Evolutionary conservation across 495 filamentous ascomycete species (phyloP), one percentile per base, ranked within the genome.

Genomic region (Penicillium arizonense): DNA sequence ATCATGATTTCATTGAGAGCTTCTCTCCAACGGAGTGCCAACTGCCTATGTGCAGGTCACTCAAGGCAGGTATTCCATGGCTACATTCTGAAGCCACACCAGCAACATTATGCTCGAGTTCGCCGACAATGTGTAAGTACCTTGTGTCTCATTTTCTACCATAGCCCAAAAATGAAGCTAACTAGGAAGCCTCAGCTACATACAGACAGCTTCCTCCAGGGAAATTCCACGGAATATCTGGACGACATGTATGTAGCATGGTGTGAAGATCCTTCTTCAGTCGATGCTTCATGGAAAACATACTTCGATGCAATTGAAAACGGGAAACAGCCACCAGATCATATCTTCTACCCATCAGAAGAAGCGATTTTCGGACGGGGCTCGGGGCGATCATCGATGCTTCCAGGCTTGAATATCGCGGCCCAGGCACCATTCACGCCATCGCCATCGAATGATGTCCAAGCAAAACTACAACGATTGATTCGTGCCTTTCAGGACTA

Each of bases 221-320:
- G 91, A 44, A 93, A 85, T 72, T 84, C 89, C 38, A 90, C 91
- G 59, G 92, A 91, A 67, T 95, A 96, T 74, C 86, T 96, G 67
- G 90, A 96, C 68, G 89, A 91, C 76, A 92, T 96, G 91, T 96
- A 95, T 70, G 76, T 91, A 71, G 77, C 85, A 64, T 96, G 90
- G 91, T 90, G 90, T 69, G 75, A 86, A 55, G 87, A 96, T 57
- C 90, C 90, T 14, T 74, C 80, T 54, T 91, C 86, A 68, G 91
- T 96, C 35, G 90, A 96, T 68, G 73, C 89, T 50, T 96, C 91
- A 67, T 96, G 91, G 90, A 90, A 94, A 77, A 86, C 89, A 58
- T 95, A 96, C 81, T 96, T 96, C 77, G 82, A 80, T 59, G 93
- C 93, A 68, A 91, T 95, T 85, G 90, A 95, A 76, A 82, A 78